These are phyloP conservation scores for Suhomyces guaymorum DNA, from an alignment of 1,139 yeast species.

Conservation along the genomic window DNA sequence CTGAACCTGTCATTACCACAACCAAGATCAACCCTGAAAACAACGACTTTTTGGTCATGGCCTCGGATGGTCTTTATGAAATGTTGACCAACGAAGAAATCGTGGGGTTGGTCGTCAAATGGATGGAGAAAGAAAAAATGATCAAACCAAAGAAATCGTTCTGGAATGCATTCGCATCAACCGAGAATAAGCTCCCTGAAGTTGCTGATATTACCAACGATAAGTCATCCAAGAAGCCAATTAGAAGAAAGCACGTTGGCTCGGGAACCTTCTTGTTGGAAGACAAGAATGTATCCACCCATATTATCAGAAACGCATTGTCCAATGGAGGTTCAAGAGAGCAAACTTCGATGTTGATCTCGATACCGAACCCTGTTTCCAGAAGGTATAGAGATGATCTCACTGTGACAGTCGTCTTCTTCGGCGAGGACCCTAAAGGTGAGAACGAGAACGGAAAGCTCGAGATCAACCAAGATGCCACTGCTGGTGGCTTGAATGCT, in stretches of 20 bases:
- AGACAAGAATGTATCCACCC: slow-evolving; percentile 90
- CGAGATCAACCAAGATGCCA: slow-evolving; percentile 56
- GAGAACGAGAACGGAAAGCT: slow-evolving; percentile 50
- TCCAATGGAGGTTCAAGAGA: slow-evolving; percentile 87
- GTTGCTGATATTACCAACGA: slow-evolving; percentile 63
- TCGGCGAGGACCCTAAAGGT: slow-evolving; percentile 57
- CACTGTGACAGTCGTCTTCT: slow-evolving; percentile 93
- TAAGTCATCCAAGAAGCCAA: slow-evolving; percentile 48
- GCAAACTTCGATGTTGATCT: slow-evolving; percentile 81
- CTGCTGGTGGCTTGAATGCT: slow-evolving; percentile 54
- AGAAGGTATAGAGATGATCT: slow-evolving; percentile 93
- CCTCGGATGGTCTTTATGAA: slow-evolving; percentile 92
- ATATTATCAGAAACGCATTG: slow-evolving; percentile 87
- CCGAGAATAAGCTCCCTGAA: slow-evolving; percentile 58
- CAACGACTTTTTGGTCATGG: slow-evolving; percentile 88
- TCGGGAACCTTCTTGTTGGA: slow-evolving; percentile 52
- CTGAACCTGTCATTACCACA: slow-evolving; percentile 89
- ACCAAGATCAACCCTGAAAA: slow-evolving; percentile 70
- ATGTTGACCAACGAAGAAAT: slow-evolving; percentile 91
- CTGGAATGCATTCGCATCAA: slow-evolving; percentile 49
- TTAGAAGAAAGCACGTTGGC: slow-evolving; percentile 37
- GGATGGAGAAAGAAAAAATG: slow-evolving; percentile 84
- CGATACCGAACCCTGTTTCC: slow-evolving; percentile 92
- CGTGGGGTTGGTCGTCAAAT: slow-evolving; percentile 85
- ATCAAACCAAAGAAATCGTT: slow-evolving; percentile 53